Percentiles rank a stretch among this genome's conserved stretches.
Conservation (phyloP, 2,329 filamentous ascomycete genomes). For the Thermoascus crustaceus region DNA sequence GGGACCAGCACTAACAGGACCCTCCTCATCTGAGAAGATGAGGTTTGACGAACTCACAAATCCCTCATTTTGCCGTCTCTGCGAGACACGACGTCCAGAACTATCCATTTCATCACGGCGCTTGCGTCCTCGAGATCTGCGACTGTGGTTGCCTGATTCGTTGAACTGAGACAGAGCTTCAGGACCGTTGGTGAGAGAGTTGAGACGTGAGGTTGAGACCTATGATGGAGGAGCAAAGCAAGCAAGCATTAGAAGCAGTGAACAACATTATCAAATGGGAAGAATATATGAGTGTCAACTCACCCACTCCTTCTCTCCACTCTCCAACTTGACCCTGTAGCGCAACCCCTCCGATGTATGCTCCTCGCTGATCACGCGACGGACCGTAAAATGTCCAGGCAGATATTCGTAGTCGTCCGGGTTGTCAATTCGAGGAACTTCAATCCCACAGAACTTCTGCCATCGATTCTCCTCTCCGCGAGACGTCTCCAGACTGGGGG, state of each 20-base stretch:
- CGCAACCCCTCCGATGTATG: conserved; percentile 13
- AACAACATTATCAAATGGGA: too few relatives aligned
- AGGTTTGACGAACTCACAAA: conserved; percentile 11
- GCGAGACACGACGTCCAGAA: not conserved
- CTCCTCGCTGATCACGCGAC: conserved; percentile 22
- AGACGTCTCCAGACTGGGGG: too few relatives aligned
- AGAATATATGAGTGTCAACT: conserved; percentile 11
- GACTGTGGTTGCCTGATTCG: conserved; percentile 6
- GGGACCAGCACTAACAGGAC: not conserved
- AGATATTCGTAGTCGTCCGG: conserved; percentile 30
- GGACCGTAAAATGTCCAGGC: conserved; percentile 30
- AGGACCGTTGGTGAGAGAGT: conserved; percentile 21
- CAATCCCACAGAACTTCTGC: conserved; percentile 17
- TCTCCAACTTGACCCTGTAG: conserved; percentile 28
- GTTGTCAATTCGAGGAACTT: conserved; percentile 24
- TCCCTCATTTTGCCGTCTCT: not conserved
- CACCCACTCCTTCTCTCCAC: conserved; percentile 29
- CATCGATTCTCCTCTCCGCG: too few relatives aligned
- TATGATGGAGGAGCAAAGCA: conserved; percentile 10
- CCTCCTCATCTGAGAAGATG: conserved; percentile 12
- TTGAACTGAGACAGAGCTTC: conserved; percentile 19
- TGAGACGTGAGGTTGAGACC: conserved; percentile 20
- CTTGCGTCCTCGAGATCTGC: too few relatives aligned
- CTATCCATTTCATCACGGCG: not conserved
- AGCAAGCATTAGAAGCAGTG: conserved; percentile 4